Evolutionary conservation across 805 yeast species (phyloP), one percentile per base, ranked within the genome.

Genomic region (Saccharomycopsis selenospora): DNA sequence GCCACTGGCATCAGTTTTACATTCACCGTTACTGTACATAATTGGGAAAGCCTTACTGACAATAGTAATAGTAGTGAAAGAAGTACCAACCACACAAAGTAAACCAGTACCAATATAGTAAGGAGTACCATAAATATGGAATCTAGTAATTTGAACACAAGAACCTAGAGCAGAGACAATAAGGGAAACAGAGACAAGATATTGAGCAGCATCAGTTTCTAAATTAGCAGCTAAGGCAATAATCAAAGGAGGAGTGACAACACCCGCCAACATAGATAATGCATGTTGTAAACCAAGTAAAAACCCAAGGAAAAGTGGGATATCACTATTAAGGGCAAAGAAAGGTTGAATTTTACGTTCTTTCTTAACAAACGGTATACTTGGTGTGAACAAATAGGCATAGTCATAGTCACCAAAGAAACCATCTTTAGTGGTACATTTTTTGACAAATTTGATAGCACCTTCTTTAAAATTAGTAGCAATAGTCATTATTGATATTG

Each of bases 241-340:
- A 55, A 89, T 69, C 47, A 89, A 67, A 2, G 95, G 91, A 6
- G 96, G 95, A 5, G 93, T 70, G 30, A 85, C 83, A 45, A 89
- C 77, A 59, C 96, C 96, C 13, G 96, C 96, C 67, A 89, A 68
- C 96, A 90, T 89, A 23, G 96, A 80, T 55, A 89, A 64, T 1
- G 95, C 69, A 61, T 89, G 97, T 68, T 89, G 96, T 54, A 89
- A 72, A 14, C 97, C 96, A 28, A 90, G 73, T 8, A 89, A 49
- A 49, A 84, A 63, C 1, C 95, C 95, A 49, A 89, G 69, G 5
- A 84, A 56, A n/a, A 88, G 56, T 0, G 97, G 97, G 78, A 90
- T 80, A 1, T 80, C 86, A 40, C 81, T 77, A 61, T 88, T 71
- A 45, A 89, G 66, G 3, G 93, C 88, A 58, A 88, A 90, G 66